A percentile compares a stretch with the other conserved stretches of the same genome.
These are phyloP conservation scores for Fusarium sp. DNA, from an alignment of 2,329 filamentous ascomycete genomes.

Conservation along the genomic window DNA sequence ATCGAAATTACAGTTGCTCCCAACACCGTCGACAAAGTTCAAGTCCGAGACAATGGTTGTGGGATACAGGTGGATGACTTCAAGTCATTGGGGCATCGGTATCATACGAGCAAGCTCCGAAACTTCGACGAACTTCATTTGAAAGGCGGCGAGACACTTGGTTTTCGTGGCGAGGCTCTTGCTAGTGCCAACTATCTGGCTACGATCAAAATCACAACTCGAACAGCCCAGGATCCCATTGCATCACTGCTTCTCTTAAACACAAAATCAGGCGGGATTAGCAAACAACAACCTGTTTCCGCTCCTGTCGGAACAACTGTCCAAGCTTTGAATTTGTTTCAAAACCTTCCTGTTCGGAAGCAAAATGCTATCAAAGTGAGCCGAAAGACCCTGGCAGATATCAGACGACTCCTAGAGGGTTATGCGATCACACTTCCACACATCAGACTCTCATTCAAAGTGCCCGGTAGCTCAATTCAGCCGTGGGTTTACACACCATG, in stretches of 20 bases:
- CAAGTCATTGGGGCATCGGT: conserved; percentile 67
- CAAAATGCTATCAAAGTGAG: conserved; percentile 66
- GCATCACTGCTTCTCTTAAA: conserved; percentile 60
- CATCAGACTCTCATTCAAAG: conserved; percentile 68
- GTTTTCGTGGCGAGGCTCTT: conserved; percentile 79
- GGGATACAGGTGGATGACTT: conserved; percentile 74
- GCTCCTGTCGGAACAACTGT: conserved; percentile 76
- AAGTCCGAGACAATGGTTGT: conserved; percentile 77
- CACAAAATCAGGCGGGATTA: conserved; percentile 44
- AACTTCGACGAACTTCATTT: conserved; percentile 68
- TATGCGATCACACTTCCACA: conserved; percentile 73
- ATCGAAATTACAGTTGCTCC: conserved; percentile 71
- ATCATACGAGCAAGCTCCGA: conserved; percentile 78
- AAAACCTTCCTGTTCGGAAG: conserved; percentile 69
- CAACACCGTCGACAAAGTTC: conserved; percentile 74
- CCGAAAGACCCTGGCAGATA: conserved; percentile 62
- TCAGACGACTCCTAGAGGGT: conserved; percentile 68
- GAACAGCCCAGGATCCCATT: conserved; percentile 67
- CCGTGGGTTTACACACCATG: conserved; percentile 71
- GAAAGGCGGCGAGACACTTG: conserved; percentile 69
- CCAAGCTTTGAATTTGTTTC: conserved; percentile 67
- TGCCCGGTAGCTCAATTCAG: conserved; percentile 63
- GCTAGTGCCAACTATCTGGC: conserved; percentile 71
- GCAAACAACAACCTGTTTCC: conserved; percentile 49
- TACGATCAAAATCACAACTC: conserved; percentile 69